phyloP scores from a whole-genome alignment of 768 basidiomycete species.

The Boletus bicolor region DNA sequence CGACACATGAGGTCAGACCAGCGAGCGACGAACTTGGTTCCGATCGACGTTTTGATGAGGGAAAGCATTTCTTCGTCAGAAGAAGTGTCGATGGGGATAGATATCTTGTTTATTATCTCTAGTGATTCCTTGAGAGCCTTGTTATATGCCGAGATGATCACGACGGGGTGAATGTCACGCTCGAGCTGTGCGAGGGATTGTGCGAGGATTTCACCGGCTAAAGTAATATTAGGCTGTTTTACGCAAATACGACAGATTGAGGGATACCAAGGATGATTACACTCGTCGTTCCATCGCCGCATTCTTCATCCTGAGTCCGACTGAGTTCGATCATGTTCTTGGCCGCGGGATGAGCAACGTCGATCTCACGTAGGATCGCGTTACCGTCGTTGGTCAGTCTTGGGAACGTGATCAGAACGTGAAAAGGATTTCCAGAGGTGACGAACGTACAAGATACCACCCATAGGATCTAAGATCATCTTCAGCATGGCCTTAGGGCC shows the following conservation, averaged over 20 bases:
- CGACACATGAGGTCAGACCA: constrained; percentile 98
- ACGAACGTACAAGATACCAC: constrained; percentile 82
- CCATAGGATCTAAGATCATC: constrained; percentile 99
- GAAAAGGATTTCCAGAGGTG: neutral
- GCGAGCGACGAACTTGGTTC: constrained; percentile 94
- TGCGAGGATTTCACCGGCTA: constrained; percentile 95
- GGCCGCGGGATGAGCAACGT: constrained; percentile 97
- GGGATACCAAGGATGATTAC: constrained; percentile 91
- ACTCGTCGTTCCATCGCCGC: constrained; percentile 97
- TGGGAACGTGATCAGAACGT: neutral
- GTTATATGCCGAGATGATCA: constrained; percentile 98
- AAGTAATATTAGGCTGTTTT: neutral
- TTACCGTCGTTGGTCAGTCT: constrained; percentile 99
- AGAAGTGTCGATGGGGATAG: constrained; percentile 81
- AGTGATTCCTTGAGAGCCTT: constrained; percentile 92
- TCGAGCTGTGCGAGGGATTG: constrained; percentile 92
- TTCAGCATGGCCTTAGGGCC: constrained; percentile 99
- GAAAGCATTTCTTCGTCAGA: constrained; percentile 91
- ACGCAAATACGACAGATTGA: neutral
- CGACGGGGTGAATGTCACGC: constrained; percentile 96
- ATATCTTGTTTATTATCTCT: constrained; percentile 82
- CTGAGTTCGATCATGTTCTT: constrained; percentile 99
- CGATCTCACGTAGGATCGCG: constrained; percentile 96
- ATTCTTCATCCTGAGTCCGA: constrained; percentile 97
- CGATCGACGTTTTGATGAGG: constrained; percentile 97